phyloP scores from a whole-genome alignment of 441 rosid genomes.

The Gossypium gossypioides region DNA sequence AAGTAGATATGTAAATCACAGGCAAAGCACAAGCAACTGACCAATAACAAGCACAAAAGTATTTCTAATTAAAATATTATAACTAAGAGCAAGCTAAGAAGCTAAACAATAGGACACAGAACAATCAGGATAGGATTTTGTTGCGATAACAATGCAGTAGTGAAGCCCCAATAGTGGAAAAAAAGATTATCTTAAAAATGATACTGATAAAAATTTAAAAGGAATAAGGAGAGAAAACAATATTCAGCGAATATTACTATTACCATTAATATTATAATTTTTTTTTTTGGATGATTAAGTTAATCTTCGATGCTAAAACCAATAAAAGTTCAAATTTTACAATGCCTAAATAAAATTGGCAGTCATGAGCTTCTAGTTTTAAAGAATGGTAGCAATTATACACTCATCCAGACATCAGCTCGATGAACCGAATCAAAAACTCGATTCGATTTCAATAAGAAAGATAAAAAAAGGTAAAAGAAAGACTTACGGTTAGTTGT shows the following conservation, averaged over 20 bases:
- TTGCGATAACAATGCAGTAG: neutral
- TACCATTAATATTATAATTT: neutral
- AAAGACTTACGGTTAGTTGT: constrained; percentile 46
- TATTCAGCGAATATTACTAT: neutral
- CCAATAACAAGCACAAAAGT: neutral
- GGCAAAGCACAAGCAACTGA: neutral
- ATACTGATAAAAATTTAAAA: neutral
- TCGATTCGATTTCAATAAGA: neutral
- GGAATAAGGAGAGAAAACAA: neutral
- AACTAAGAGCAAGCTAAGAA: neutral
- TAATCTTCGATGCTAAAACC: neutral
- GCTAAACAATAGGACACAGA: neutral
- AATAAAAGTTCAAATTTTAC: neutral
- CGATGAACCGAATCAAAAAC: neutral
- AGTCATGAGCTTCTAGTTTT: neutral
- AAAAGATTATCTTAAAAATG: neutral
- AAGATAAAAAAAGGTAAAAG: neutral
- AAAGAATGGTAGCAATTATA: neutral
- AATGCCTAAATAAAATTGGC: neutral
- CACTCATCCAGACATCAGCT: neutral
- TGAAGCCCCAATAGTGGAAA: neutral
- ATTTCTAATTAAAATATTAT: neutral
- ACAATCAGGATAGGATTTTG: neutral
- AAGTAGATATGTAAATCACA: neutral
- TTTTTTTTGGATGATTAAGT: neutral